Base-by-base conservation (phyloP, 2,329 filamentous ascomycete species). In the Phyllosticta citribraziliensis region DNA sequence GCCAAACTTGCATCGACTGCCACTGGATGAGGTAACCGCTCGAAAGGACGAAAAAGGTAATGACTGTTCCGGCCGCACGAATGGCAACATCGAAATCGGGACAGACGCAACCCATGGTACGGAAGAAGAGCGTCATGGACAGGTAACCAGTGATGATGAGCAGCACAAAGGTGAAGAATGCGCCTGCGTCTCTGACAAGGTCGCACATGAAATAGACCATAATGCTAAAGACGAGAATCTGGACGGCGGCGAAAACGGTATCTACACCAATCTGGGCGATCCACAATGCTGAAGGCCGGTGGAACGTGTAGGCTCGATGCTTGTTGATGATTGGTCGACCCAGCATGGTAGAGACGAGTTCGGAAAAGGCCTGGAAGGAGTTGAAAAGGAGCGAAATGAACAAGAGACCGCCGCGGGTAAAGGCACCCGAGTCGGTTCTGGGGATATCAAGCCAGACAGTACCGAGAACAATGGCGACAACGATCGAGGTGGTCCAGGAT, bases 191-290 rank as follows among this genome's bases (percentile, higher is more conserved):
- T 58, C 89, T 82, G 61, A 88, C 83, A 30, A 97, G 78, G 64
- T 91, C 88, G 0, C 89, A 88, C 84, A 97, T 87, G 74, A 96
- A 96, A 76, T 96, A 96, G 1, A 96, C 74, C 0, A 84, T 80
- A 0, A 88, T 9, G 2, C 79, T 76, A 65, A 88, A 88, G 0
- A 89, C 72, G 63, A 90, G 68, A 56, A 91, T 91, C 66, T 91
- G 85, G 2, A 79, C 80, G 0, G 87, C 81, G 0, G 87, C 80
- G 69, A 94, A 93, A 0, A 85, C 81, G 57, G 87, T 81, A 66
- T 95, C 91, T 9, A 92, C 87, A 14, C 88, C 79, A 55, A 94
- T 91, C 69, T 94, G 90, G 0, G 86, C 89, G 62, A 94, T 87
- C 85, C 89, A 94, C 0, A 94, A 76, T 0, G 90, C 89, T 0